Percentiles rank a stretch among this genome's conserved stretches.
Conservation (phyloP, 2,329 filamentous ascomycete genomes). For the Tolypocladium cylindrosporum region DNA sequence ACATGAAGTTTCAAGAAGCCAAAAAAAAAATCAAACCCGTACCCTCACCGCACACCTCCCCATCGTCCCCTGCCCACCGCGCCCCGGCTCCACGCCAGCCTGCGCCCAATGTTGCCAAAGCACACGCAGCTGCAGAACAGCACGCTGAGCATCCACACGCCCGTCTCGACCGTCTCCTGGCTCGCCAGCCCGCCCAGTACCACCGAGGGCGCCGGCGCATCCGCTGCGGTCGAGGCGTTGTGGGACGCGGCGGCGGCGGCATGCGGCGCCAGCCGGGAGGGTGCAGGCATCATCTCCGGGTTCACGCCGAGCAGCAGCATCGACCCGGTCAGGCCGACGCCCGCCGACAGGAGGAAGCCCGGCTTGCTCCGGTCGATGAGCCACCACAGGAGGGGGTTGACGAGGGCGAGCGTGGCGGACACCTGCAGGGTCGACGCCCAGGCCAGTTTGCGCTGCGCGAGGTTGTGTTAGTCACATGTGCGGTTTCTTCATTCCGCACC, state of each 20-base stretch:
- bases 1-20: not conserved
- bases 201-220: not conserved
- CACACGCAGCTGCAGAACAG: conserved; percentile 91
- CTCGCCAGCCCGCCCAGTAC: conserved; percentile 43
- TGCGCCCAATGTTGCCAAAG: conserved; percentile 89
- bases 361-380: conserved; percentile 82
- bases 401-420: conserved; percentile 77
- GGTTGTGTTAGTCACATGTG: conserved; percentile 3
- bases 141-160: conserved; percentile 86
- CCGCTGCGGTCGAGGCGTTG: conserved; percentile 1
- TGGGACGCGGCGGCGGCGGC: conserved; percentile 6
- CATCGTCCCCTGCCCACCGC: conserved; percentile 32
- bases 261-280: conserved; percentile 32
- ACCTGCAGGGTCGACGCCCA: conserved; percentile 96
- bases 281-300: conserved; percentile 66
- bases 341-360: conserved; percentile 69
- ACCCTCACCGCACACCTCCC: conserved; percentile 28
- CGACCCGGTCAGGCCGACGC: conserved; percentile 66
- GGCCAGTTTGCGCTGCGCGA: conserved; percentile 64
- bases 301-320: conserved; percentile 63
- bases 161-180: conserved; percentile 58
- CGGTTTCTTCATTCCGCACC: not conserved
- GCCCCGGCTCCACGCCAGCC: conserved; percentile 46
- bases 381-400: conserved; percentile 93
- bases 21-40: not conserved